Percentiles rank a stretch among this genome's conserved stretches.
phyloP scores from a whole-genome alignment of 2,329 filamentous ascomycete species.

The Alternaria conjuncta region DNA sequence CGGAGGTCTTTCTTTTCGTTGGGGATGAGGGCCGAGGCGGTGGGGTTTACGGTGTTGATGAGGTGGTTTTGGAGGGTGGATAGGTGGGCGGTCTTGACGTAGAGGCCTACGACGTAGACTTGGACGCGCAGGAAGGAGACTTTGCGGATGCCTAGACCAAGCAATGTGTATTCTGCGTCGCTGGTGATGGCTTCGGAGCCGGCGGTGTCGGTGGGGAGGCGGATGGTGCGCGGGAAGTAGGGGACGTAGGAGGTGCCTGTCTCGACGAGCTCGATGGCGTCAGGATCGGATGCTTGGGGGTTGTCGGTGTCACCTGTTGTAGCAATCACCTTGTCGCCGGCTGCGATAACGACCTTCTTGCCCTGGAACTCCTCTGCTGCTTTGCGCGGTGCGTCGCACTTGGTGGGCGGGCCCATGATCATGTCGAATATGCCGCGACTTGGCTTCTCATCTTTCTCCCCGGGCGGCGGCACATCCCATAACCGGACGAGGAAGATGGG shows the following conservation, averaged over 20 bases:
- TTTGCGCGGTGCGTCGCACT: constrained; percentile 37
- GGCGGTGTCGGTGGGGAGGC: constrained; percentile 59
- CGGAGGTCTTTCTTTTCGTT: constrained; percentile 79
- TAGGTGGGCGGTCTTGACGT: constrained; percentile 84
- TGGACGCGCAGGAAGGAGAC: constrained; percentile 90
- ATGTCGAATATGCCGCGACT: constrained; percentile 34
- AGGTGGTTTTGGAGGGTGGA: constrained; percentile 79
- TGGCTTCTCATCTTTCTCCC: constrained; percentile 26
- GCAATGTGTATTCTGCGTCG: constrained; percentile 76
- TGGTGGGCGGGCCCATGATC: constrained; percentile 33
- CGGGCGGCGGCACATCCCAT: constrained; percentile 36
- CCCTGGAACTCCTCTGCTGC: constrained; percentile 55
- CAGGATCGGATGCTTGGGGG: constrained; percentile 44
- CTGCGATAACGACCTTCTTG: constrained; percentile 64
- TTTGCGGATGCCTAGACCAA: constrained; percentile 85
- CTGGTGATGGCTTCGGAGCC: constrained; percentile 29
- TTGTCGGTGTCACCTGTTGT: constrained; percentile 44
- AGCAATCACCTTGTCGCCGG: constrained; percentile 66
- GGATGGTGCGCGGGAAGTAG: constrained; percentile 75
- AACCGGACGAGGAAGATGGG: constrained; percentile 44
- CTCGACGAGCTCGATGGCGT: constrained; percentile 75
- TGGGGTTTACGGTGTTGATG: constrained; percentile 74
- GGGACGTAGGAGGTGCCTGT: constrained; percentile 84
- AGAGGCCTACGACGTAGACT: constrained; percentile 94
- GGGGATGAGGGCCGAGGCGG: constrained; percentile 82